Percentiles rank a stretch among this genome's conserved stretches.
Conservation (phyloP, 225 moss, liverwort and hornwort genomes). For the Pseudoscleropodium purum region DNA sequence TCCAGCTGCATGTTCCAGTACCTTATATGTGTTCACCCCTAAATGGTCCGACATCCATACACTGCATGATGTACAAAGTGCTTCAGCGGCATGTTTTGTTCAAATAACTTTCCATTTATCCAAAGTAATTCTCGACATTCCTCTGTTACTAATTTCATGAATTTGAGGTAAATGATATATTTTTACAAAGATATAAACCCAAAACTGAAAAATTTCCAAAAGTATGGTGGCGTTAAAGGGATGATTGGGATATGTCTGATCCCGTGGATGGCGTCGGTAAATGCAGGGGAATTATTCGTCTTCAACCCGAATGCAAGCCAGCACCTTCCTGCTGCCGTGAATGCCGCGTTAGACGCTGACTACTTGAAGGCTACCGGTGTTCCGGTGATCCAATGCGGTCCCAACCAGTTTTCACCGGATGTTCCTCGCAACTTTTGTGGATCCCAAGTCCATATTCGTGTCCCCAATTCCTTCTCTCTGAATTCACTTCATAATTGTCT, state of each 20-base stretch:
- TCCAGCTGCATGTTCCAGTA: neutral
- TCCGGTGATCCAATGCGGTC: conserved; percentile 53
- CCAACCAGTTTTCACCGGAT: conserved; percentile 5
- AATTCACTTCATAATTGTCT: neutral
- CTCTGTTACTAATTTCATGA: too few relatives aligned
- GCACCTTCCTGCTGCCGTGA: conserved; percentile 53
- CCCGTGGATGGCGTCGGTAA: neutral
- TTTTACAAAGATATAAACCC: too few relatives aligned
- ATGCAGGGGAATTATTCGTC: conserved; percentile 57
- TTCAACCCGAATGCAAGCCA: conserved; percentile 47
- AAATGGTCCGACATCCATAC: too few relatives aligned
- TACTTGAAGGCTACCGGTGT: conserved; percentile 44
- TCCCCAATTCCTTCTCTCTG: neutral
- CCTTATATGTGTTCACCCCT: too few relatives aligned
- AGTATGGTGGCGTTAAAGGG: too few relatives aligned
- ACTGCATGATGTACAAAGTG: too few relatives aligned
- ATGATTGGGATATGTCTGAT: neutral
- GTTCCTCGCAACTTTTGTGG: conserved; percentile 41
- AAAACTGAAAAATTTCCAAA: too few relatives aligned
- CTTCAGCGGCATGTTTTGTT: too few relatives aligned
- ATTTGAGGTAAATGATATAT: too few relatives aligned
- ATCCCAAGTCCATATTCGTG: conserved; percentile 32
- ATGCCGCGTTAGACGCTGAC: conserved; percentile 71
- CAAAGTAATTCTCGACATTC: too few relatives aligned
- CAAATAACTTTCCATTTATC: too few relatives aligned